These are phyloP conservation scores for Rhynchosporium secalis DNA, from an alignment of 2,329 filamentous ascomycete genomes.

Conservation along the genomic window DNA sequence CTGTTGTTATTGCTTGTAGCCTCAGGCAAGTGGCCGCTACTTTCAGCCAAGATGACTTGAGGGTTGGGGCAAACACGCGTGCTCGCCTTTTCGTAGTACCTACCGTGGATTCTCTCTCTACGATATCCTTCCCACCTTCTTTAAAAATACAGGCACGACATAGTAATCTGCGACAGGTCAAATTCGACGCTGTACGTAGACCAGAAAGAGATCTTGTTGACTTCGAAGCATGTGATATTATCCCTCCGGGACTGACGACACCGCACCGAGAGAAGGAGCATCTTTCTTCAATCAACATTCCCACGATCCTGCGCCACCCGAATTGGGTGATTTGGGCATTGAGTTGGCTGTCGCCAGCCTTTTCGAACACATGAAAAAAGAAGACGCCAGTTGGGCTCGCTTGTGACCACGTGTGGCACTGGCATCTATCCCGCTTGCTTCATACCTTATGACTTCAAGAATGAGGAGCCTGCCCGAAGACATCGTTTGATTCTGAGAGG, in stretches of 20 bases:
- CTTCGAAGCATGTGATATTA: slow-evolving; percentile 44
- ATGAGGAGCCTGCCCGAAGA: slow-evolving; percentile 17
- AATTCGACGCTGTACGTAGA: slow-evolving; percentile 71
- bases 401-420: slow-evolving; percentile 83
- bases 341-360: slow-evolving; percentile 55
- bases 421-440: slow-evolving; percentile 72
- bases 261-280: slow-evolving; percentile 18
- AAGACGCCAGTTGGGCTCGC: slow-evolving; percentile 78
- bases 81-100: no score
- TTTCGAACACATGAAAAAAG: slow-evolving; percentile 59
- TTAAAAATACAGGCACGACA: no score
- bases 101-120: no score
- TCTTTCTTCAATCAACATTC: slow-evolving; percentile 18
- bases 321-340: slow-evolving; percentile 51
- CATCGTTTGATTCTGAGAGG: no score
- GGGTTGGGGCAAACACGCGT: no score
- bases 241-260: slow-evolving; percentile 29
- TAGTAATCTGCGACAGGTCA: slow-evolving; percentile 51
- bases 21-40: no score
- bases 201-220: slow-evolving; percentile 45
- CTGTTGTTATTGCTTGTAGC: no score
- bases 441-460: slow-evolving; percentile 39
- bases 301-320: slow-evolving; percentile 30
- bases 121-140: no score
- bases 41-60: no score